These are phyloP conservation scores for Phytophthora ohioensis DNA, from an alignment of 352 stramenopile genomes.

Conservation along the genomic window DNA sequence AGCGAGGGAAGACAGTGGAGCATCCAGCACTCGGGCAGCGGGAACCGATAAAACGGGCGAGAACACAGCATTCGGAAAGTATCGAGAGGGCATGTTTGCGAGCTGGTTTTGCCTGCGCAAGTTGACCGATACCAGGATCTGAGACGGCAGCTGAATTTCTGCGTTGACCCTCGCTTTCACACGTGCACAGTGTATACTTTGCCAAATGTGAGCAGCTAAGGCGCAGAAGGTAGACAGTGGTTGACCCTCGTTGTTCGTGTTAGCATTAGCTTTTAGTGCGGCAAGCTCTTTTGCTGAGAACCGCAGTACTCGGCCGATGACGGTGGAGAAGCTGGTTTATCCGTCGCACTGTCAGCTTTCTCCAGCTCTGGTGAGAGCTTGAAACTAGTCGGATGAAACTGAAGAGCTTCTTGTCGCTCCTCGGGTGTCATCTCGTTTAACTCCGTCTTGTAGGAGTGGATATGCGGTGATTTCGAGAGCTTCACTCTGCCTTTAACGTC, in stretches of 20 bases:
- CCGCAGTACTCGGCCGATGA: conserved; percentile 22
- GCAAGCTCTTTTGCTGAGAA: conserved; percentile 29
- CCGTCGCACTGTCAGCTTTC: background rate
- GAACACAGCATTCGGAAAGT: conserved; percentile 33
- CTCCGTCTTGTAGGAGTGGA: conserved; percentile 8
- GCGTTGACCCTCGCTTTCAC: conserved; percentile 2
- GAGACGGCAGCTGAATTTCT: background rate
- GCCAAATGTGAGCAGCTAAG: conserved; percentile 25
- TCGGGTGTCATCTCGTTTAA: conserved; percentile 20
- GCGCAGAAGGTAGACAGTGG: conserved; percentile 23
- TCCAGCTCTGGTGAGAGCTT: conserved; percentile 5
- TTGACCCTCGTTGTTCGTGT: background rate
- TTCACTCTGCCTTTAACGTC: background rate
- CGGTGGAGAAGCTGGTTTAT: background rate
- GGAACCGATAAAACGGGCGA: conserved; percentile 20
- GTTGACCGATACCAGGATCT: conserved; percentile 22
- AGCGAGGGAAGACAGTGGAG: conserved; percentile 9
- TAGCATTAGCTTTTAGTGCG: conserved; percentile 25
- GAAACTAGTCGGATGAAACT: conserved; percentile 7
- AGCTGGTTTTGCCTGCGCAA: conserved; percentile 27
- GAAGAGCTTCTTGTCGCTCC: conserved; percentile 11
- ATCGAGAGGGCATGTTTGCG: conserved; percentile 10
- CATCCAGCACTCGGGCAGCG: conserved; percentile 12
- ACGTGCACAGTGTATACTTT: conserved; percentile 16
- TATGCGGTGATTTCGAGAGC: conserved; percentile 10